Percentiles rank a stretch among this genome's conserved stretches.
Conservation (phyloP, 805 yeast genomes). For the Cyberlindnera lachancei region DNA sequence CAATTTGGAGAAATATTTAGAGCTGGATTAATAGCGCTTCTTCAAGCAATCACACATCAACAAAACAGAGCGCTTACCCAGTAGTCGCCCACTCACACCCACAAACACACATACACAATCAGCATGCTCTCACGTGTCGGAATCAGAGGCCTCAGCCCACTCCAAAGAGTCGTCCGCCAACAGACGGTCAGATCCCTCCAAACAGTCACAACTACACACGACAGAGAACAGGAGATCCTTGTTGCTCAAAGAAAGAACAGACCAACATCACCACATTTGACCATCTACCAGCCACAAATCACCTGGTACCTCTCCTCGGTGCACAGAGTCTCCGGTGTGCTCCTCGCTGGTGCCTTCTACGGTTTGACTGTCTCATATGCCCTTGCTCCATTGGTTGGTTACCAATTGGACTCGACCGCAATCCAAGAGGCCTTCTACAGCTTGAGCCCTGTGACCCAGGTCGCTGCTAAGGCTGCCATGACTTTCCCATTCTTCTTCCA, state of each 20-base stretch:
- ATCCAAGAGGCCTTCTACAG: conserved; percentile 35
- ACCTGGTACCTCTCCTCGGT: conserved; percentile 74
- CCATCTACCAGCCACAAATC: conserved; percentile 86
- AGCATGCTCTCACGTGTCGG: conserved; percentile 10
- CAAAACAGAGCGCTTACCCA: neutral
- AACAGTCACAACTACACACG: conserved; percentile 47
- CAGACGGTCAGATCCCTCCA: conserved; percentile 15
- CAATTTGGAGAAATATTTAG: too few species aligned
- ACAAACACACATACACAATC: neutral
- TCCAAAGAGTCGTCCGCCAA: conserved; percentile 5
- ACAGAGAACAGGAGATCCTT: conserved; percentile 61
- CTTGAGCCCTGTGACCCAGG: conserved; percentile 57
- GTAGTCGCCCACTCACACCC: neutral
- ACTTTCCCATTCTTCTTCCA: conserved; percentile 88
- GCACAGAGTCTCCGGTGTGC: conserved; percentile 86
- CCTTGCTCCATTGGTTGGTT: conserved; percentile 56
- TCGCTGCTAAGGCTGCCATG: conserved; percentile 57
- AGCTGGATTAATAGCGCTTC: too few species aligned
- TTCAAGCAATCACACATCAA: neutral
- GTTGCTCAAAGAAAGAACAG: conserved; percentile 79
- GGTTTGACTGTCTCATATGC: conserved; percentile 72
- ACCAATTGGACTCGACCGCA: conserved; percentile 28
- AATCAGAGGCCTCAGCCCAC: conserved; percentile 8
- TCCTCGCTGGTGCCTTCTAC: conserved; percentile 72
- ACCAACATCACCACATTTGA: conserved; percentile 86